These are phyloP conservation scores for Luzula sylvatica DNA, from an alignment of 176 grass and related monocot species.

Conservation along the genomic window DNA sequence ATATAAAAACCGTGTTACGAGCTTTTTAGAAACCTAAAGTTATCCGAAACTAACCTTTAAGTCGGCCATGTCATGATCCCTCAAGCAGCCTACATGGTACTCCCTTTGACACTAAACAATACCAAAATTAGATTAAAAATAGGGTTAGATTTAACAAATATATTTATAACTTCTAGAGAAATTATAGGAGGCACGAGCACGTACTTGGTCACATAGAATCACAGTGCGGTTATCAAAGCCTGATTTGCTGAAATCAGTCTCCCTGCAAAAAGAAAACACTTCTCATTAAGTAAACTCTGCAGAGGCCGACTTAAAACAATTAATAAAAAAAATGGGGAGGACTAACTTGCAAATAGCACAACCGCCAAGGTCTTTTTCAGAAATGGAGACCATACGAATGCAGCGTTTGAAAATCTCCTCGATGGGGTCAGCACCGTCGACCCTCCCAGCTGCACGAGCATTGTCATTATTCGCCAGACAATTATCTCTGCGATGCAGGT, in stretches of 20 bases:
- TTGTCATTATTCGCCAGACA: constrained; percentile 82
- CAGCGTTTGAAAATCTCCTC: constrained; percentile 78
- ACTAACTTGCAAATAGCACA: constrained; percentile 86
- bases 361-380: constrained; percentile 53
- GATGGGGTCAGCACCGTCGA: constrained; percentile 86
- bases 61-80: constrained; percentile 51
- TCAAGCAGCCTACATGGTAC: constrained; percentile 91
- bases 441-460: constrained; percentile 88
- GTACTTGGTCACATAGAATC: constrained; percentile 92
- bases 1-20: too few relatives aligned
- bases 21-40: too few relatives aligned
- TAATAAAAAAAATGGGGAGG: constrained; percentile 4
- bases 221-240: constrained; percentile 81
- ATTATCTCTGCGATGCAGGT: constrained; percentile 74
- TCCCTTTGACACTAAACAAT: constrained; percentile 86
- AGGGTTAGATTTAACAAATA: not conserved
- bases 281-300: constrained; percentile 1
- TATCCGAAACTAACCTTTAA: constrained; percentile 38
- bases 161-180: not conserved
- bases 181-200: constrained; percentile 16
- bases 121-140: constrained; percentile 1
- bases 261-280: constrained; percentile 29
- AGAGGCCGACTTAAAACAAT: too few relatives aligned
- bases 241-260: constrained; percentile 79
- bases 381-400: constrained; percentile 69